These are phyloP conservation scores for Colletotrichum higginsianum DNA, from an alignment of 2,329 filamentous ascomycete species.

Conservation along the genomic window DNA sequence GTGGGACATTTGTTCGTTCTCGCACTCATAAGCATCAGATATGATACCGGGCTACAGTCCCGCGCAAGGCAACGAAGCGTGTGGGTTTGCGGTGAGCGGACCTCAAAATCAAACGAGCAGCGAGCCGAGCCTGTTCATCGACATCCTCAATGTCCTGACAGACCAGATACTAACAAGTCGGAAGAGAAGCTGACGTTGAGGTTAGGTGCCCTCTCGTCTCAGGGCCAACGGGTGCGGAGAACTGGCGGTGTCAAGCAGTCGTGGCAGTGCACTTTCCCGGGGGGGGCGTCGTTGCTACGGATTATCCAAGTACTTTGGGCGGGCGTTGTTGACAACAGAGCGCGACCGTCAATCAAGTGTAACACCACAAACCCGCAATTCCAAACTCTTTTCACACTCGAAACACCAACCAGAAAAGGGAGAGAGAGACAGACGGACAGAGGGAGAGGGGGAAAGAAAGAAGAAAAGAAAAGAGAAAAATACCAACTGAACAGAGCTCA, in stretches of 20 bases:
- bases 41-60: not conserved
- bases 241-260: slow-evolving; percentile 10
- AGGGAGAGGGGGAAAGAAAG: not conserved
- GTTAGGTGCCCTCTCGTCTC: slow-evolving; percentile 29
- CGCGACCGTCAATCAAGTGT: slow-evolving; percentile 22
- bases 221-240: slow-evolving; percentile 39
- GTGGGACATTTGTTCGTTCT: not conserved
- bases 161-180: not conserved
- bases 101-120: not conserved
- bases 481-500: not conserved
- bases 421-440: too few species aligned
- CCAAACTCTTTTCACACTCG: not conserved
- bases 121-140: not conserved
- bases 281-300: slow-evolving; percentile 3
- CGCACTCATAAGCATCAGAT: not conserved
- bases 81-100: not conserved
- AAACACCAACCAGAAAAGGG: not conserved
- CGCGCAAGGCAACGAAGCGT: not conserved
- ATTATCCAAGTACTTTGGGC: not conserved
- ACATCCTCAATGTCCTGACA: not conserved
- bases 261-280: slow-evolving; percentile 33
- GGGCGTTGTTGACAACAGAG: not conserved
- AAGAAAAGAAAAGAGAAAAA: not conserved
- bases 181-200: not conserved
- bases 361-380: slow-evolving; percentile 6